Evolutionary conservation across 345 rosid genomes (phyloP).

Genomic region (Reutealis trisperma): DNA sequence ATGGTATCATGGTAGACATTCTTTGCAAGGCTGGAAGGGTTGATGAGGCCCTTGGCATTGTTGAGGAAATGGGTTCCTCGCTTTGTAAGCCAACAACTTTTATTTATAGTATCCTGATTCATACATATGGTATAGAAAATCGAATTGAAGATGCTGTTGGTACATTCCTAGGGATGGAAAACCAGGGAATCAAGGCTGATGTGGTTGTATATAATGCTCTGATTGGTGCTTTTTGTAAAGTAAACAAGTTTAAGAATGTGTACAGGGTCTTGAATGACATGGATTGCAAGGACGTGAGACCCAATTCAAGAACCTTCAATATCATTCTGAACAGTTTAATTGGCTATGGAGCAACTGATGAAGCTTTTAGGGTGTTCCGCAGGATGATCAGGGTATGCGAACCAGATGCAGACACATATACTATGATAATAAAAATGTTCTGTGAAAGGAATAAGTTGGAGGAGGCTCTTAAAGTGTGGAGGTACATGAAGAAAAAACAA

Average conservation of each 20-base stretch:
- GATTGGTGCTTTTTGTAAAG: slow-evolving; percentile 79
- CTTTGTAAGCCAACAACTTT: slow-evolving; percentile 66
- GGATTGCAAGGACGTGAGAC: slow-evolving; percentile 55
- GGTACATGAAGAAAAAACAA: slow-evolving; percentile 67
- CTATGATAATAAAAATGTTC: slow-evolving; percentile 94
- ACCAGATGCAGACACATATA: slow-evolving; percentile 87
- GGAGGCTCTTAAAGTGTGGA: slow-evolving; percentile 77
- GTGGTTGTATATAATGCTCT: slow-evolving; percentile 75
- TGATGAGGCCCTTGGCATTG: slow-evolving; percentile 74
- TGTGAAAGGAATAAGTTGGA: slow-evolving; percentile 58
- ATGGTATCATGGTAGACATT: slow-evolving; percentile 80
- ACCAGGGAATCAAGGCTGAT: slow-evolving; percentile 64
- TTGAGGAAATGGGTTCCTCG: slow-evolving; percentile 59
- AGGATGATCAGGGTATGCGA: slow-evolving; percentile 76
- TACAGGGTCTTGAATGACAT: slow-evolving; percentile 74
- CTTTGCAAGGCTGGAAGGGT: slow-evolving; percentile 91
- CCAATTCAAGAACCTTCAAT: slow-evolving; percentile 79
- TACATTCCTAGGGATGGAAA: slow-evolving; percentile 82
- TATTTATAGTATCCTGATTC: slow-evolving; percentile 80
- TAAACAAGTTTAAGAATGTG: slow-evolving; percentile 60
- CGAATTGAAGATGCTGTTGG: slow-evolving; percentile 78
- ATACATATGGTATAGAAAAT: slow-evolving; percentile 73
- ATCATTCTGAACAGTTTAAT: slow-evolving; percentile 63
- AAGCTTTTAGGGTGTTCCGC: slow-evolving; percentile 70
- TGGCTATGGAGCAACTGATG: slow-evolving; percentile 60